Evolutionary conservation across 208 protist species (phyloP).

Genomic region (Tritrichomonas musculus): DNA sequence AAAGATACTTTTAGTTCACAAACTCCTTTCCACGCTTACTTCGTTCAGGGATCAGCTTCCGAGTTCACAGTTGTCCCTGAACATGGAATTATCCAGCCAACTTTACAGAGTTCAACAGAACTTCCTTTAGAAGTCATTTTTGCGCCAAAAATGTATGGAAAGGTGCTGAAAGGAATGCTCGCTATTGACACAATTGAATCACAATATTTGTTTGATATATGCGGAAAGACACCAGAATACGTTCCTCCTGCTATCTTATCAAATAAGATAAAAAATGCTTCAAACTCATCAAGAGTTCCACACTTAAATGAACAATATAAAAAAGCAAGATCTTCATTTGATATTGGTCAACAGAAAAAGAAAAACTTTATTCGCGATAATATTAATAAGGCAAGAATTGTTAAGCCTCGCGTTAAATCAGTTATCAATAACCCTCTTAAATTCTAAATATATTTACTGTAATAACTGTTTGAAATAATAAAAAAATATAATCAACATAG

Average conservation of each 20-base stretch:
- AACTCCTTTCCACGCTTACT: conserved; percentile 16
- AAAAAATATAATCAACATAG: too few species aligned
- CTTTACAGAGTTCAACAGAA: background rate
- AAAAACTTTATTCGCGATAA: background rate
- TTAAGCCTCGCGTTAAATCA: background rate
- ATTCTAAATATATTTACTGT: too few species aligned
- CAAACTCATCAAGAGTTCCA: too few species aligned
- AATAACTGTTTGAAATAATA: too few species aligned
- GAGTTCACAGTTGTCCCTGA: background rate
- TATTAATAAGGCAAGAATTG: background rate
- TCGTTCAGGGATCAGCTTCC: background rate
- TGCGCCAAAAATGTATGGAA: conserved; percentile 23
- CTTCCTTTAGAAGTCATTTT: background rate
- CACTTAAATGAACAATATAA: too few species aligned
- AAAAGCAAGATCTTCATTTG: too few species aligned
- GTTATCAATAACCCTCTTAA: too few species aligned
- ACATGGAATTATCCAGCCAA: background rate
- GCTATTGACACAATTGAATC: background rate
- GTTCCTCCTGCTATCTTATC: background rate
- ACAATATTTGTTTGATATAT: background rate
- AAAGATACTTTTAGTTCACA: background rate
- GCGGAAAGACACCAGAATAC: conserved; percentile 19
- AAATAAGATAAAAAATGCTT: too few species aligned
- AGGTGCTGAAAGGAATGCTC: background rate
- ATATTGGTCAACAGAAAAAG: background rate